phyloP scores from a whole-genome alignment of 1,284 basidiomycete genomes.

The Irpex sp. region DNA sequence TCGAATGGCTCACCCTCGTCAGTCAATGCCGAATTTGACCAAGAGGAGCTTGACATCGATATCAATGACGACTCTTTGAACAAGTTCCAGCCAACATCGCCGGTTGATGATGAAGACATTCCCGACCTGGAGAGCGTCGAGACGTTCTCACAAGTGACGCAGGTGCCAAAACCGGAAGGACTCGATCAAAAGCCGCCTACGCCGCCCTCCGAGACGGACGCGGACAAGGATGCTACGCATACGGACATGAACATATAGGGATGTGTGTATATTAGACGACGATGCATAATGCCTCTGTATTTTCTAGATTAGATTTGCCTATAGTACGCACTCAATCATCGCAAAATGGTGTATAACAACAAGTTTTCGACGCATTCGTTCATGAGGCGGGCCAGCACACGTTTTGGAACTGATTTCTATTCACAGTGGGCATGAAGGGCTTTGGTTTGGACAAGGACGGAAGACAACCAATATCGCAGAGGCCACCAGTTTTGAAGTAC shows the following conservation, averaged over 20 bases:
- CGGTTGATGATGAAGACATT: neutral
- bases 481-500: too few relatives aligned
- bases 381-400: neutral
- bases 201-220: neutral
- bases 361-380: neutral
- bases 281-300: neutral
- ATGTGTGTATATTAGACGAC: neutral
- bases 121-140: neutral
- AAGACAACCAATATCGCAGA: too few relatives aligned
- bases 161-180: neutral
- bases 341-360: neutral
- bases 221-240: neutral
- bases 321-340: neutral
- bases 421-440: neutral
- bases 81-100: neutral
- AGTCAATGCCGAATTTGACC: conserved; percentile 12
- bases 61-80: neutral
- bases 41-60: neutral
- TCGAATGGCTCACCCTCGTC: conserved; percentile 12
- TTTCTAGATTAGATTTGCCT: neutral
- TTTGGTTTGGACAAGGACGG: too few relatives aligned
- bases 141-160: neutral
- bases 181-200: neutral
- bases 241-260: neutral
- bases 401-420: neutral